Percentiles rank a stretch among this genome's conserved stretches.
Conservation (phyloP, 345 rosid species). For the Mallotus nudiflorus region DNA sequence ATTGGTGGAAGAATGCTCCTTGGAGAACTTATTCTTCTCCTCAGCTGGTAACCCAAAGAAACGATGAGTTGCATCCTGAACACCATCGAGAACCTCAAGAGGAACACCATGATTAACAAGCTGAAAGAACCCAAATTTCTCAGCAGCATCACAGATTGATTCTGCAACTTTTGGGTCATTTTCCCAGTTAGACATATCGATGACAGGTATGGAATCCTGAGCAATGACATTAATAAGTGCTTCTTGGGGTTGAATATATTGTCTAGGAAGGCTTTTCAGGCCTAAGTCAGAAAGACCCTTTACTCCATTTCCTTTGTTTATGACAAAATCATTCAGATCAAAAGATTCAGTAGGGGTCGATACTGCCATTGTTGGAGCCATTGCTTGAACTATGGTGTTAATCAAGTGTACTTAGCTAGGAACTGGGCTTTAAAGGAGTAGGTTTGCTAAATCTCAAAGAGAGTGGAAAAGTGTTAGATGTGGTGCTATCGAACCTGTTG, state of each 20-base stretch:
- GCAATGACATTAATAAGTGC: constrained; percentile 6
- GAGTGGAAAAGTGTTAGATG: not conserved
- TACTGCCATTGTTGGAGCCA: constrained; percentile 20
- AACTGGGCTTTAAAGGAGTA: not conserved
- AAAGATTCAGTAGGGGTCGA: not conserved
- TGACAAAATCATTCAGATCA: constrained; percentile 19
- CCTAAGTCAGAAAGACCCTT: constrained; percentile 30
- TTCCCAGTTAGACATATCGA: constrained; percentile 19
- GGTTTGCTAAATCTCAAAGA: not conserved
- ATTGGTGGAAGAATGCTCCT: constrained; percentile 23
- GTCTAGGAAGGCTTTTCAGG: constrained; percentile 20
- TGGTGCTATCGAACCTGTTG: not conserved
- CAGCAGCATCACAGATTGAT: constrained; percentile 25
- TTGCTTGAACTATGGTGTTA: not conserved
- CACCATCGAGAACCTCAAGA: constrained; percentile 16
- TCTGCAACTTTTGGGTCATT: constrained; percentile 11
- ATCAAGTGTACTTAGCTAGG: not conserved
- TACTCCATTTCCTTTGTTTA: constrained; percentile 19
- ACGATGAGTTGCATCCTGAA: constrained; percentile 18
- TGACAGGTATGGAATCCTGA: constrained; percentile 19
- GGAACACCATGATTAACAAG: constrained; percentile 23
- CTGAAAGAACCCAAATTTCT: constrained; percentile 23
- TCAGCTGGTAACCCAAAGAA: constrained; percentile 19
- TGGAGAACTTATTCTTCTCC: constrained; percentile 17
- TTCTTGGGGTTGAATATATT: constrained; percentile 20